Evolutionary conservation across 176 grass and related monocot genomes (phyloP), one percentile per base, ranked within the genome.

Genomic region (Tillandsia leiboldiana): DNA sequence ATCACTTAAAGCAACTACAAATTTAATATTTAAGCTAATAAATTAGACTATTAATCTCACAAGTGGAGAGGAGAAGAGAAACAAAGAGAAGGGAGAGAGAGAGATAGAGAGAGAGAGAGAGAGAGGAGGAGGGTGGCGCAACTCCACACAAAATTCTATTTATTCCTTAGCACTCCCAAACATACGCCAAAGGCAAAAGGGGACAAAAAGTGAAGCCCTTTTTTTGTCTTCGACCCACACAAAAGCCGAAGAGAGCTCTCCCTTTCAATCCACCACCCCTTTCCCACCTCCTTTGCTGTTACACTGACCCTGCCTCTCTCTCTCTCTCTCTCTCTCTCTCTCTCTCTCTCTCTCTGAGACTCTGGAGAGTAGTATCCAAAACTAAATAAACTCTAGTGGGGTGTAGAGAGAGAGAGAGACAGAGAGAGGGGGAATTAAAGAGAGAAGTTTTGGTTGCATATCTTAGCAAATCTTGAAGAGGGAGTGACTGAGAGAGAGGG

Each of bases 121-220:
- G 9, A 23, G 54, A 5, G 15, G 2, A 12, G 54, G 3, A 29
- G 10, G 15, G 51, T 2, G 47, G 69, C 77, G 50, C 69, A 51
- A 20, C 13, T 42, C 58, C 74, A 33, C 56, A 78, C 9, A 73
- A 80, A 83, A 80, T 70, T 68, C 76, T 33, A 33, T 33, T 50
- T 65, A 70, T 84, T 70, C 69, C 78, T 62, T 20, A 61, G 62
- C 18, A 65, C 62, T 72, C 51, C 52, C 15, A 77, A 64, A 18
- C 71, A 54, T 27, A 68, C 70, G 72, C 72, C 70, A 79, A 73
- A 48, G 57, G 71, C 68, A 64, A 42, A 42, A 80, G 72, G 18
- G 63, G 88, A 90, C 91, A 90, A 90, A 87, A 13, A 53, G 47
- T 76, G 33, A 42, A 42, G 33, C 76, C 59, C 56, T 57, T 48